Evolutionary conservation across 768 basidiomycete genomes (phyloP).

Genomic region (Xerocomellus amylosporus): DNA sequence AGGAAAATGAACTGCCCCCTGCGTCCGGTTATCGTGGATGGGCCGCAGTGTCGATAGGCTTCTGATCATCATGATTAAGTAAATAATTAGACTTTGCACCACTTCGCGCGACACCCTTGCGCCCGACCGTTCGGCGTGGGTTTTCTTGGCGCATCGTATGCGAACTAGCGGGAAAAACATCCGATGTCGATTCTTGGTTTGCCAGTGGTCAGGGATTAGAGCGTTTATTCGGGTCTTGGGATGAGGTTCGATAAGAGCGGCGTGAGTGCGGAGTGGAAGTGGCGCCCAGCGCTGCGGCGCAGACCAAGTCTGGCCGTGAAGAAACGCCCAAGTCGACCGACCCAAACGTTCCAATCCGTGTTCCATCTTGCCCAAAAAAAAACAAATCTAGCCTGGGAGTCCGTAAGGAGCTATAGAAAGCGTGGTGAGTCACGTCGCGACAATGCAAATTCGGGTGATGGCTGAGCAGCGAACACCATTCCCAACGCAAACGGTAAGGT

Average conservation of each 20-base stretch:
- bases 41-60: not conserved
- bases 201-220: not conserved
- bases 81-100: slow-evolving; percentile 10
- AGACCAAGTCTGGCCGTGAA: not conserved
- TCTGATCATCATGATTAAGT: not conserved
- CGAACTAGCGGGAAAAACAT: not conserved
- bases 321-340: slow-evolving; percentile 20
- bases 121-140: not conserved
- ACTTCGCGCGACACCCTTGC: not conserved
- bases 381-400: not conserved
- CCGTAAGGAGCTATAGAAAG: not conserved
- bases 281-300: slow-evolving; percentile 4
- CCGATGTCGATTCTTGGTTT: not conserved
- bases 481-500: not conserved
- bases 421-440: not conserved
- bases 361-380: not conserved
- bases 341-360: slow-evolving; percentile 2
- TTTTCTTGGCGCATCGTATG: not conserved
- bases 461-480: not conserved
- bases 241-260: not conserved
- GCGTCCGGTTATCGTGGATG: not conserved
- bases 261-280: not conserved
- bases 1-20: not conserved
- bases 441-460: slow-evolving; percentile 3
- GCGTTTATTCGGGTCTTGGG: not conserved